Base-by-base conservation (phyloP, 331 rosid genomes). In the Cydonia oblonga region DNA sequence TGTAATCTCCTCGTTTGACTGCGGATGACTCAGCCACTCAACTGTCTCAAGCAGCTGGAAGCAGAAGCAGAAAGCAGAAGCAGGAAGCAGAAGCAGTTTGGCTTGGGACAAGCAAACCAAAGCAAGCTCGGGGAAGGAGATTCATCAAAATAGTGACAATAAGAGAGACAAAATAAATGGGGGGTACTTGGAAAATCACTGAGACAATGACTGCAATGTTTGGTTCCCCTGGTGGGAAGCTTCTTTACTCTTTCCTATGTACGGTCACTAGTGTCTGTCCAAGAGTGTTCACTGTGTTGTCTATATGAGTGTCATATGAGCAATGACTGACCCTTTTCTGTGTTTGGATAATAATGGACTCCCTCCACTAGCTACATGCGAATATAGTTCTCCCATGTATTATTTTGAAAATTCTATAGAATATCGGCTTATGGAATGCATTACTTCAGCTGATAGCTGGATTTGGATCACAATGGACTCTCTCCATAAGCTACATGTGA, bases 181-280 rank as follows among this genome's bases (percentile, higher is more conserved):
- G 62, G 0, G 71, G 66, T 33, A 78, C 70, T 52, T 66, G 26
- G 32, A 14, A 53, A 80, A 74, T 18, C 46, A 68, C 51, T 57
- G 78, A 42, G 85, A 84, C 61, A 80, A 59, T 66, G 81, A 80
- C 89, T 79, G 82, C 24, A 82, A 77, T 75, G 76, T 20, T 80
- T 67, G 84, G 73, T 77, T 76, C 77, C 75, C 78, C 77, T 65
- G 79, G 86, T 87, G 86, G 97, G 97, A 90, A 90, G 86, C 89
- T 90, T 90, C 97, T 85, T 84, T 84, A 85, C 96, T 80, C 87
- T 81, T 85, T 87, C 88, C 86, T 82, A 85, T 78, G 89, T 84
- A 81, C 88, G 71, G 67, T 29, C 56, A 53, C 7, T 13, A 35
- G 33, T 35, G 67, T 24, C 28, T 58, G 67, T 63, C 67, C 19